These are phyloP conservation scores for Komagataea norvegica DNA, from an alignment of 1,139 yeast species.

Conservation along the genomic window DNA sequence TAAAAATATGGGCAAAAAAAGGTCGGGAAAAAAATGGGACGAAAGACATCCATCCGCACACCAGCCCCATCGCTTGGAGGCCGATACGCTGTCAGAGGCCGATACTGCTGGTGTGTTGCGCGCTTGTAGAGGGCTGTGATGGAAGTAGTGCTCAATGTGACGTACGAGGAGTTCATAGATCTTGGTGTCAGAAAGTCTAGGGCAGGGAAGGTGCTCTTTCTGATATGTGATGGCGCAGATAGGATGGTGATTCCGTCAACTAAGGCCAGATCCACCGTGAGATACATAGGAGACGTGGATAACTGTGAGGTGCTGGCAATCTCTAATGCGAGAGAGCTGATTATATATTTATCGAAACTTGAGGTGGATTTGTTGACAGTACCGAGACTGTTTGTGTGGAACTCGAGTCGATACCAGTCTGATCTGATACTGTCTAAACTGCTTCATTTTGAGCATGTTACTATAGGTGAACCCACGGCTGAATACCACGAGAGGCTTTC, in stretches of 20 bases:
- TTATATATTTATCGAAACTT: constrained; percentile 30
- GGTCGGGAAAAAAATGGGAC: too few relatives aligned
- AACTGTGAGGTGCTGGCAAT: constrained; percentile 27
- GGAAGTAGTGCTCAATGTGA: constrained; percentile 2
- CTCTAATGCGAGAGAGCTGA: constrained; percentile 26
- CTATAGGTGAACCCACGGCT: background rate
- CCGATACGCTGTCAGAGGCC: too few relatives aligned
- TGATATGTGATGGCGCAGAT: constrained; percentile 1
- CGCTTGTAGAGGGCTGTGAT: too few relatives aligned
- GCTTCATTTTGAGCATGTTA: background rate
- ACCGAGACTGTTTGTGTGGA: constrained; percentile 5
- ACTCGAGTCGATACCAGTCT: background rate
- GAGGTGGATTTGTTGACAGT: constrained; percentile 22
- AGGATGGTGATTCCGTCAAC: background rate
- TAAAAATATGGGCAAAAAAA: too few relatives aligned
- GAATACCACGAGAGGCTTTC: background rate
- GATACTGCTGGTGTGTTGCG: too few relatives aligned
- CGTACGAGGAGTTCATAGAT: constrained; percentile 6
- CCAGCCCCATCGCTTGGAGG: too few relatives aligned
- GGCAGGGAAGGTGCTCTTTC: background rate
- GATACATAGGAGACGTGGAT: constrained; percentile 14
- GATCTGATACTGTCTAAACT: constrained; percentile 10
- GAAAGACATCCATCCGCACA: too few relatives aligned
- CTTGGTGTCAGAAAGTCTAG: background rate
- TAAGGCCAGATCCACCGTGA: constrained; percentile 9